These are phyloP conservation scores for Epichloe elymi DNA, from an alignment of 2,329 filamentous ascomycete genomes.

Conservation along the genomic window DNA sequence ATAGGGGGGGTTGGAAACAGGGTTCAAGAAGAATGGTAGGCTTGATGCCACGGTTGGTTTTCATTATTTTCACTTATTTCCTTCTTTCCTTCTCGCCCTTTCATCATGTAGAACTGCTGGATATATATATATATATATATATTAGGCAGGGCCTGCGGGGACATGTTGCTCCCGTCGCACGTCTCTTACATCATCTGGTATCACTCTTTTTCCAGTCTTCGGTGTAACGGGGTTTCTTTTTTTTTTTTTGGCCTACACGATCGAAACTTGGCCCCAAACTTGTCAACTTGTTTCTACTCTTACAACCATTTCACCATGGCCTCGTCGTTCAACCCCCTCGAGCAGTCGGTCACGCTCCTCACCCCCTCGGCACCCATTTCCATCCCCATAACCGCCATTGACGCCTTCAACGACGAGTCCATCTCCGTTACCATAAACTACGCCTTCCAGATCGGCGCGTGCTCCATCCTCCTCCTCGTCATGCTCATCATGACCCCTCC, in stretches of 20 bases:
- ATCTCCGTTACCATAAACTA: constrained; percentile 45
- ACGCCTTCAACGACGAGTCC: constrained; percentile 19
- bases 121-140: background rate
- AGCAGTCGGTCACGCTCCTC: constrained; percentile 24
- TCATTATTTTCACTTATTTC: background rate
- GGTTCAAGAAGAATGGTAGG: background rate
- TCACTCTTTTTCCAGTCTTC: no score
- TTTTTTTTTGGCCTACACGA: background rate
- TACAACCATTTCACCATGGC: background rate
- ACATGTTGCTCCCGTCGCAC: no score
- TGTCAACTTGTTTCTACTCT: no score
- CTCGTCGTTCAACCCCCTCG: constrained; percentile 19
- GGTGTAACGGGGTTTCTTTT: background rate
- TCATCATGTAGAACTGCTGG: background rate
- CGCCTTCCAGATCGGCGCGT: constrained; percentile 57
- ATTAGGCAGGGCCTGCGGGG: no score
- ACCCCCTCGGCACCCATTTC: constrained; percentile 15
- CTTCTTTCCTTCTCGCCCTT: background rate
- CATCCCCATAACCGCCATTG: constrained; percentile 20
- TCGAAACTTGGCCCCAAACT: no score
- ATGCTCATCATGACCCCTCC: constrained; percentile 53
- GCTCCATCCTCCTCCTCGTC: constrained; percentile 49
- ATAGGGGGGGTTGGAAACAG: no score
- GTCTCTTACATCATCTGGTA: no score
- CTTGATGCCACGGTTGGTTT: background rate